These are phyloP conservation scores for Candida tropicalis DNA, from an alignment of 1,139 yeast species.

Conservation along the genomic window DNA sequence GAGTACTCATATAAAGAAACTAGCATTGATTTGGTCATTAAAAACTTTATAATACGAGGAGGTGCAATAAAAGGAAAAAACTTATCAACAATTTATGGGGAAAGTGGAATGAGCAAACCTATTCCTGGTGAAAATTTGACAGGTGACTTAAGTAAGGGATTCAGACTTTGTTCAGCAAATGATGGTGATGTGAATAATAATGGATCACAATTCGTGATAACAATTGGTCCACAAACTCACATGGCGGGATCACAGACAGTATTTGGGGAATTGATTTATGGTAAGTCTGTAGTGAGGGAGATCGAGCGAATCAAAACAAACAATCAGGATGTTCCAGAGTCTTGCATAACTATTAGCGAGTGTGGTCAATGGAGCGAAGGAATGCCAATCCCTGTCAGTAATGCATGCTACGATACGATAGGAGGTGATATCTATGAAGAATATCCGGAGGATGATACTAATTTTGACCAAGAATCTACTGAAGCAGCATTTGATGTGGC, in stretches of 20 bases:
- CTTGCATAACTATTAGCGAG: slow-evolving; percentile 51
- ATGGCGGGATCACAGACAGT: slow-evolving; percentile 75
- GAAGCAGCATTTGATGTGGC: slow-evolving; percentile 55
- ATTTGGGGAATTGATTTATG: slow-evolving; percentile 66
- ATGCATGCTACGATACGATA: slow-evolving; percentile 59
- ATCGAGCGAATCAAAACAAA: slow-evolving; percentile 56
- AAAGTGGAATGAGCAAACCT: slow-evolving; percentile 22
- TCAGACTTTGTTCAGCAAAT: slow-evolving; percentile 74
- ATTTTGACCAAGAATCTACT: slow-evolving; percentile 60
- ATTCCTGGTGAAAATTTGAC: slow-evolving; percentile 67
- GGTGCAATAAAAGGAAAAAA: slow-evolving; percentile 65
- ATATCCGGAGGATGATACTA: slow-evolving; percentile 68
- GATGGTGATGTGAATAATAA: slow-evolving; percentile 56
- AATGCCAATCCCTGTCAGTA: slow-evolving; percentile 56
- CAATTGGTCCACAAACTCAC: slow-evolving; percentile 72
- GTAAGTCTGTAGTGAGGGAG: slow-evolving; percentile 71
- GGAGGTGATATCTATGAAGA: slow-evolving; percentile 78
- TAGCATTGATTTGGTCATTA: slow-evolving; percentile 68
- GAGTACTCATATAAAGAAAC: slow-evolving; percentile 41
- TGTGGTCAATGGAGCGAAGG: slow-evolving; percentile 69
- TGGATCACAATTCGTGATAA: slow-evolving; percentile 78
- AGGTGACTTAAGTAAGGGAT: slow-evolving; percentile 47
- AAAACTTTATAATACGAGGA: slow-evolving; percentile 79
- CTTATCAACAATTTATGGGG: slow-evolving; percentile 38
- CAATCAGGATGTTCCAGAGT: slow-evolving; percentile 44